These are phyloP conservation scores for Hirsutella thompsonii DNA, from an alignment of 2,329 filamentous ascomycete species.

Conservation along the genomic window DNA sequence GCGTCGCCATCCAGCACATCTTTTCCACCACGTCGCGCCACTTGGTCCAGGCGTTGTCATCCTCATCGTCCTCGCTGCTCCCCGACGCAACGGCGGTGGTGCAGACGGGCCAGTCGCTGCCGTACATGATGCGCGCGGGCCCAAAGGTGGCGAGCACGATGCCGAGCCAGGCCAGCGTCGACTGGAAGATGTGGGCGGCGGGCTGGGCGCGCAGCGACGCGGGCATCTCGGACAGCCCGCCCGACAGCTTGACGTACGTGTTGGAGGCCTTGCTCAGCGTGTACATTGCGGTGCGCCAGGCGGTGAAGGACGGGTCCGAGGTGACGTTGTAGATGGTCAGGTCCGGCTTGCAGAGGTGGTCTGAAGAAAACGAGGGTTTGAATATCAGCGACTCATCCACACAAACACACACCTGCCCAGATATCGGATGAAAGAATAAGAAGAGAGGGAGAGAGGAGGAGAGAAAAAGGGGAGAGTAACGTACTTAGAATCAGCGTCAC, in stretches of 20 bases:
- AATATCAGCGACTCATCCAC: no score
- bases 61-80: no score
- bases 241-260: constrained; percentile 88
- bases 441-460: neutral
- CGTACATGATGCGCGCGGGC: constrained; percentile 68
- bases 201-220: constrained; percentile 34
- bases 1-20: constrained; percentile 48
- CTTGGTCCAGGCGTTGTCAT: constrained; percentile 53
- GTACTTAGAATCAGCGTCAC: constrained; percentile 59
- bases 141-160: constrained; percentile 63
- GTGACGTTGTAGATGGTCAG: constrained; percentile 47
- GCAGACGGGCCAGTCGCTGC: constrained; percentile 88
- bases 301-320: constrained; percentile 44
- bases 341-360: constrained; percentile 85
- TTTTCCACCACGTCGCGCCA: constrained; percentile 63
- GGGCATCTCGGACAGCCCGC: constrained; percentile 69
- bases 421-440: no score
- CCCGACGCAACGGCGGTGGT: constrained; percentile 38
- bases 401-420: no score
- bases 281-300: constrained; percentile 58
- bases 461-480: constrained; percentile 13
- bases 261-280: constrained; percentile 49
- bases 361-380: no score
- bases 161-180: constrained; percentile 57
- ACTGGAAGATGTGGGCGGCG: constrained; percentile 45